Base-by-base conservation (phyloP, 2,329 filamentous ascomycete genomes). In the Cytospora mali region DNA sequence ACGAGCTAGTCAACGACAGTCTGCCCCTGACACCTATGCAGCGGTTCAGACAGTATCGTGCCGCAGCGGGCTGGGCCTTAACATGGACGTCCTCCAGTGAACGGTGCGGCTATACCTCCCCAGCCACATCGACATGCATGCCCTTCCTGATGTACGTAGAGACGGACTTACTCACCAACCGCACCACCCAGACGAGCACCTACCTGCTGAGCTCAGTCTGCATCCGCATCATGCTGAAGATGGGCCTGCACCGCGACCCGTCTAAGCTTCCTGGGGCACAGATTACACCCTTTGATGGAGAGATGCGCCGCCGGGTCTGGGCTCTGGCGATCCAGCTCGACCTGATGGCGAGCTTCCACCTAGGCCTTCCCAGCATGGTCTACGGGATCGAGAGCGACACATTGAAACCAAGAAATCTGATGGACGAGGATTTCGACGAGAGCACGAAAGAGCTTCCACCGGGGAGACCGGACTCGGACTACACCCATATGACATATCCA, bases 341-440 rank as follows among this genome's bases (percentile, higher is more conserved):
- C 69, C 73, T 87, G 3, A 73, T 90, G 4, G 85, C 88, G 28
- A 84, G 86, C 1, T 89, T 89, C 69, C 87, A 90, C 69, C 80
- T 89, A 64, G 88, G 88, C 2, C 76, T 91, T 59, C 88, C 88
- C 2, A 61, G 52, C 11, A 64, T 90, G 84, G 79, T 89, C 51
- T 80, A 86, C 62, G 78, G 81, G 27, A 82, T 87, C 39, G 87
- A 89, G 64, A 84, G 81, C 53, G 88, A 91, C 69, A 88, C 86
- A 0, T 75, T 79, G 1, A 72, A 85, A 23, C 88, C 88, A 18
- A 77, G 80, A 33, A 90, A 90, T 71, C 72, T 90, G 33, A 79
- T 84, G 58, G 88, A 91, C 70, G 82, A 86, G 33, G 88, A 91
- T 69, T 88, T 90, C 67, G 79, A 80, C 65, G 81, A 86, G 71